These are phyloP conservation scores for Fonsecaea erecta DNA, from an alignment of 2,329 filamentous ascomycete species.

Conservation along the genomic window DNA sequence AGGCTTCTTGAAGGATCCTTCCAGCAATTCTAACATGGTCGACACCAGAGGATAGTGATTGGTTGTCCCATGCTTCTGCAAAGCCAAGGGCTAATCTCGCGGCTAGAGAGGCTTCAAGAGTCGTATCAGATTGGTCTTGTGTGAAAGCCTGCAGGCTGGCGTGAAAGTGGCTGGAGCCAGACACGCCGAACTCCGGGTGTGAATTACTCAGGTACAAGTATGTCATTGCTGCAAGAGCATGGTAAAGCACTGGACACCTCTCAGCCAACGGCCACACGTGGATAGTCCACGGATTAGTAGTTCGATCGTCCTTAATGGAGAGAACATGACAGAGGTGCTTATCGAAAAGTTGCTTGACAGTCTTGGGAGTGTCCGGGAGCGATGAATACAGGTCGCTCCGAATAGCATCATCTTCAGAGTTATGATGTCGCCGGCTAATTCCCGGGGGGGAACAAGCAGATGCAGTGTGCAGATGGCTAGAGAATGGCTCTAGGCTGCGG, in stretches of 20 bases:
- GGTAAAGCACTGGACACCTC: constrained; percentile 13
- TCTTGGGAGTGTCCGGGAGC: background rate
- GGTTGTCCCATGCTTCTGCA: constrained; percentile 20
- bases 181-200: constrained; percentile 6
- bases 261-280: constrained; percentile 21
- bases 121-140: background rate
- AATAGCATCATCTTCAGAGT: background rate
- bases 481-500: background rate
- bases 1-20: constrained; percentile 11
- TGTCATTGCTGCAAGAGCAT: constrained; percentile 27
- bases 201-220: constrained; percentile 15
- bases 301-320: constrained; percentile 25
- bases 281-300: constrained; percentile 18
- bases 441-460: background rate
- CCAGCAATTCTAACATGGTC: constrained; percentile 18
- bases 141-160: constrained; percentile 5
- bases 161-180: constrained; percentile 8
- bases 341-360: constrained; percentile 20
- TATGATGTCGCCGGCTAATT: background rate
- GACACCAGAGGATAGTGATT: constrained; percentile 13
- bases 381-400: background rate
- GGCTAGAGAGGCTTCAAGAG: constrained; percentile 9
- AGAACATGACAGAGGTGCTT: constrained; percentile 15
- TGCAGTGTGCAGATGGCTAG: background rate
- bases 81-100: constrained; percentile 18